phyloP scores from a whole-genome alignment of 495 filamentous ascomycete species.

The Elasticomyces elasticus region DNA sequence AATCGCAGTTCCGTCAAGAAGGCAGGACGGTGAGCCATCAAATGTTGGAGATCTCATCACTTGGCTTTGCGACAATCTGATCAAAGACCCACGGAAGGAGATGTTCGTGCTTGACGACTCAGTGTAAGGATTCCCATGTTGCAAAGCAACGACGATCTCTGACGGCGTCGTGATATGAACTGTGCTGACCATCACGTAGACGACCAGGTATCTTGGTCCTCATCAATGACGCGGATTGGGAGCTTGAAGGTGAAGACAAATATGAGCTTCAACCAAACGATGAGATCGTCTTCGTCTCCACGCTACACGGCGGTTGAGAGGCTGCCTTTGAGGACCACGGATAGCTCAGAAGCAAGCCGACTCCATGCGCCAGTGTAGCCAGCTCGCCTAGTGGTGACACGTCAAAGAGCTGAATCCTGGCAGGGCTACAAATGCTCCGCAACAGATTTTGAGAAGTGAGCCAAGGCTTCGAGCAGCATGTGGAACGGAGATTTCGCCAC shows the following conservation, averaged over 20 bases:
- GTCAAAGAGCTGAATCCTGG: too few species aligned
- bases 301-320: constrained; percentile 72
- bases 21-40: constrained; percentile 46
- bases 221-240: constrained; percentile 97
- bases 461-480: too few species aligned
- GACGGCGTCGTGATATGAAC: constrained; percentile 4
- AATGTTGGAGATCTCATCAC: constrained; percentile 69
- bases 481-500: too few species aligned
- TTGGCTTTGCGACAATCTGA: constrained; percentile 70
- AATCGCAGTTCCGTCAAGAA: constrained; percentile 55
- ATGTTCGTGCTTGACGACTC: constrained; percentile 80
- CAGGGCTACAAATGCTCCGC: too few species aligned
- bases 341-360: too few species aligned
- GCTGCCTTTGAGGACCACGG: neutral
- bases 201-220: constrained; percentile 94
- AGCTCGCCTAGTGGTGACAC: too few species aligned
- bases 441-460: too few species aligned
- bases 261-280: constrained; percentile 76
- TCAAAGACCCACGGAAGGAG: constrained; percentile 79
- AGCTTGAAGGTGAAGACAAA: constrained; percentile 85
- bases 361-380: too few species aligned
- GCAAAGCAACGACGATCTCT: neutral
- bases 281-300: constrained; percentile 92
- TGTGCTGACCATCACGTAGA: constrained; percentile 35
- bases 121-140: constrained; percentile 57